phyloP scores from a whole-genome alignment of 768 basidiomycete species.

The Naganishia randhawae region DNA sequence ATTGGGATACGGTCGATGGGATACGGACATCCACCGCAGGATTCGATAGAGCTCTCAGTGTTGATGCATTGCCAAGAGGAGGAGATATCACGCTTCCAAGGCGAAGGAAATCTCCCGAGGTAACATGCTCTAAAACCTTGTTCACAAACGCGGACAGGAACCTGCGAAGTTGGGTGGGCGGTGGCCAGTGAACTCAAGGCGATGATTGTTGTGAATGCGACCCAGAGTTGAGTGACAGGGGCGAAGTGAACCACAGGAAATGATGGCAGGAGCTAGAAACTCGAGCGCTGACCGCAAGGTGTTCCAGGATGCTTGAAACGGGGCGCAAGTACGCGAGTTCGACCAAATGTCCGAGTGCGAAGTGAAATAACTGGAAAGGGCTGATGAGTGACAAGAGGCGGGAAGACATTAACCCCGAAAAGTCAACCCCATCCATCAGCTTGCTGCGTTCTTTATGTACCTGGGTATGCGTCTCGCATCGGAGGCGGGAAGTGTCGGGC shows the following conservation, averaged over 20 bases:
- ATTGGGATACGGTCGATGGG: neutral
- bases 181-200: neutral
- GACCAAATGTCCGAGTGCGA: too few relatives aligned
- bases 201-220: neutral
- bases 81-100: neutral
- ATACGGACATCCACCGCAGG: slow-evolving; percentile 1
- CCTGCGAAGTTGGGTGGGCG: neutral
- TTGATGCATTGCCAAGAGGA: slow-evolving; percentile 1
- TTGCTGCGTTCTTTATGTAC: too few relatives aligned
- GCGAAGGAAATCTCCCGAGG: neutral
- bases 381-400: too few relatives aligned
- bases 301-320: too few relatives aligned
- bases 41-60: neutral
- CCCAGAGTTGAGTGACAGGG: neutral
- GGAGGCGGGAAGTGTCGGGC: neutral
- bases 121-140: neutral
- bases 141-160: neutral
- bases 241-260: neutral
- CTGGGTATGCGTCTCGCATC: neutral
- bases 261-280: neutral
- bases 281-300: too few relatives aligned
- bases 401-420: too few relatives aligned
- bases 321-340: too few relatives aligned
- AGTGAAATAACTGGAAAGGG: too few relatives aligned
- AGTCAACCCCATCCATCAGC: too few relatives aligned